A percentile compares a stretch with the other conserved stretches of the same genome.
Evolutionary conservation across 768 basidiomycete genomes (phyloP).

Genomic region (Termitomyces sp.): DNA sequence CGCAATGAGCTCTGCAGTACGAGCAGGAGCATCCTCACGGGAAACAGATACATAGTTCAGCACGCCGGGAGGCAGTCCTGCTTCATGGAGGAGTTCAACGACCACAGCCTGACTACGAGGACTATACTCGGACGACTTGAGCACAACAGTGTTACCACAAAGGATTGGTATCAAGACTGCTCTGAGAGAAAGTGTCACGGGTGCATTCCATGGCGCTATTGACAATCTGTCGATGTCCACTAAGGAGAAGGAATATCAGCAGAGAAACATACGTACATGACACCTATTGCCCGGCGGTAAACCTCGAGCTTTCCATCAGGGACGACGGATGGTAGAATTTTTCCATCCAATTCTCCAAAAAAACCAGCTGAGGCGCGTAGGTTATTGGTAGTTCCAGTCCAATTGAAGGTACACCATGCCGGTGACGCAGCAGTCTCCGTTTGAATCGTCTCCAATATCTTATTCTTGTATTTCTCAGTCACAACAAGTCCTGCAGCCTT

Average conservation of each 20-base stretch:
- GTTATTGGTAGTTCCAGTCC: constrained; percentile 18
- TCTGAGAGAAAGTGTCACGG: constrained; percentile 42
- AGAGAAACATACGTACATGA: constrained; percentile 38
- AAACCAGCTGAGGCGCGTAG: constrained; percentile 35
- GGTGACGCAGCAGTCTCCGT: constrained; percentile 40
- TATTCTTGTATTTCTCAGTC: constrained; percentile 39
- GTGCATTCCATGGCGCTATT: constrained; percentile 59
- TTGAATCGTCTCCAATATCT: constrained; percentile 28
- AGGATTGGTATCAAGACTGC: constrained; percentile 46
- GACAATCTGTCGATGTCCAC: constrained; percentile 35
- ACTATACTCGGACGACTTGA: constrained; percentile 51
- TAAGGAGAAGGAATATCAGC: neutral
- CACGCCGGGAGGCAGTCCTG: constrained; percentile 60
- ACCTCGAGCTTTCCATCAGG: constrained; percentile 46
- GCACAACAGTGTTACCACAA: constrained; percentile 56
- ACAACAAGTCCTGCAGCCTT: constrained; percentile 47
- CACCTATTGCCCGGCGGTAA: constrained; percentile 49
- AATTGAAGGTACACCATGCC: constrained; percentile 28
- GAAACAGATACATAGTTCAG: constrained; percentile 54
- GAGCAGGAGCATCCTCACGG: constrained; percentile 37
- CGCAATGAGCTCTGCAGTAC: constrained; percentile 52
- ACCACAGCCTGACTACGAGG: constrained; percentile 47
- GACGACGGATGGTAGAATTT: constrained; percentile 39
- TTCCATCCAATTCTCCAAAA: constrained; percentile 39
- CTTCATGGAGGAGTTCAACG: constrained; percentile 49